These are phyloP conservation scores for Crithidia fasciculata DNA, from an alignment of 208 protist species.

Conservation along the genomic window DNA sequence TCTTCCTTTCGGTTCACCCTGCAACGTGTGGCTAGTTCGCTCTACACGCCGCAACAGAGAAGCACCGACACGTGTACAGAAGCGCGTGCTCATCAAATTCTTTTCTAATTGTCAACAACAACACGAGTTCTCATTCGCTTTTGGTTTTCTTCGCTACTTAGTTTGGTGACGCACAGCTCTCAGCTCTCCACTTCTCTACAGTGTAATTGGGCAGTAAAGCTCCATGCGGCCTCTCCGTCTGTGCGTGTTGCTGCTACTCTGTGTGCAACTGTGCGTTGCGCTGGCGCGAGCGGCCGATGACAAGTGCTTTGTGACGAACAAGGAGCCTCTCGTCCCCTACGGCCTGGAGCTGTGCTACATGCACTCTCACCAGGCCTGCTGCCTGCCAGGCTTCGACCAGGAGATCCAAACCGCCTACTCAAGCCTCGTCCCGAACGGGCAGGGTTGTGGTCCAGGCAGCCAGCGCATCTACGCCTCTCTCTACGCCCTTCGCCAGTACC, in stretches of 20 bases:
- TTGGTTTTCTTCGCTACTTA: too few relatives aligned
- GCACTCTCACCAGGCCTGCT: conserved; percentile 47
- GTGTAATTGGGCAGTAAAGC: too few relatives aligned
- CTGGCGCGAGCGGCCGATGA: not conserved
- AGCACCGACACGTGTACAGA: too few relatives aligned
- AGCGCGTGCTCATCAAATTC: too few relatives aligned
- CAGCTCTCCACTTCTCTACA: too few relatives aligned
- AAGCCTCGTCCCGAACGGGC: conserved; percentile 35
- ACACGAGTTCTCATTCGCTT: too few relatives aligned
- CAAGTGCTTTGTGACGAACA: conserved; percentile 34
- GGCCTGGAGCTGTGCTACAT: conserved; percentile 56
- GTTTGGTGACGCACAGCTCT: too few relatives aligned
- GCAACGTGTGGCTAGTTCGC: too few relatives aligned
- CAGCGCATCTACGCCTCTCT: conserved; percentile 47
- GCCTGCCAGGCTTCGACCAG: conserved; percentile 45
- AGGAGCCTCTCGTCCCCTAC: conserved; percentile 22
- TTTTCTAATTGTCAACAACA: too few relatives aligned
- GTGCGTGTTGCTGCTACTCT: not conserved
- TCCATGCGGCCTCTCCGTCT: too few relatives aligned
- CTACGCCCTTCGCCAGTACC: conserved; percentile 45
- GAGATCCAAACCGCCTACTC: conserved; percentile 41
- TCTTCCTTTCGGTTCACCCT: too few relatives aligned
- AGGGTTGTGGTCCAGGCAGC: conserved; percentile 40
- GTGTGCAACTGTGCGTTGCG: not conserved
- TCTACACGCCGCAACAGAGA: too few relatives aligned